These are phyloP conservation scores for Botrytis paeoniae DNA, from an alignment of 2,329 filamentous ascomycete genomes.

Conservation along the genomic window DNA sequence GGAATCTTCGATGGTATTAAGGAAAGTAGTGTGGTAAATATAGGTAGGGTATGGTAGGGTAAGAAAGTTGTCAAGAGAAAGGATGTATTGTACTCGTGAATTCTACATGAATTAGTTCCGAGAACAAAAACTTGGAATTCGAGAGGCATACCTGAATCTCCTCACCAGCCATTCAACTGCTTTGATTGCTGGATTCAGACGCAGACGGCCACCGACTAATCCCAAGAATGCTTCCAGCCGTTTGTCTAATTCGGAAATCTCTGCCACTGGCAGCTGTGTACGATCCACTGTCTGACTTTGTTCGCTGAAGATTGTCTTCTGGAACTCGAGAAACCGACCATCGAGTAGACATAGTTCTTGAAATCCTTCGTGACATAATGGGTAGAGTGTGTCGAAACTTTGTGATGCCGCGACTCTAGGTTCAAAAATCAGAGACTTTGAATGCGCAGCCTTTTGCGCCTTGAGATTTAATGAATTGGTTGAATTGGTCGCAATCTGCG, in stretches of 20 bases:
- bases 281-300: slow-evolving; percentile 89
- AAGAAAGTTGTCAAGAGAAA: slow-evolving; percentile 80
- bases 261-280: slow-evolving; percentile 72
- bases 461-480: slow-evolving; percentile 90
- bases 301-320: slow-evolving; percentile 81
- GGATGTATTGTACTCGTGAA: slow-evolving; percentile 86
- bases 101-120: slow-evolving; percentile 47
- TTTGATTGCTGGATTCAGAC: slow-evolving; percentile 85
- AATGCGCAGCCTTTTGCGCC: slow-evolving; percentile 86
- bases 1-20: slow-evolving; percentile 78
- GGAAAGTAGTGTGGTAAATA: slow-evolving; percentile 81
- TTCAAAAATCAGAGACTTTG: slow-evolving; percentile 93
- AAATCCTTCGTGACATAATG: slow-evolving; percentile 84
- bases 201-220: slow-evolving; percentile 70
- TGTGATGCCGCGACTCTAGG: slow-evolving; percentile 79
- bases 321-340: slow-evolving; percentile 70
- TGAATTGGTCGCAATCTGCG: slow-evolving; percentile 84
- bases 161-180: slow-evolving; percentile 92
- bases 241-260: slow-evolving; percentile 78
- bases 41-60: slow-evolving; percentile 82
- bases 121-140: neutral
- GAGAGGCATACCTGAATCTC: slow-evolving; percentile 68
- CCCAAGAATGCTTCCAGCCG: slow-evolving; percentile 80
- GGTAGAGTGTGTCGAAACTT: slow-evolving; percentile 84
- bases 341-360: slow-evolving; percentile 89